Conservation (phyloP, 495 filamentous ascomycete species). For the Penicillium cataractarum region DNA sequence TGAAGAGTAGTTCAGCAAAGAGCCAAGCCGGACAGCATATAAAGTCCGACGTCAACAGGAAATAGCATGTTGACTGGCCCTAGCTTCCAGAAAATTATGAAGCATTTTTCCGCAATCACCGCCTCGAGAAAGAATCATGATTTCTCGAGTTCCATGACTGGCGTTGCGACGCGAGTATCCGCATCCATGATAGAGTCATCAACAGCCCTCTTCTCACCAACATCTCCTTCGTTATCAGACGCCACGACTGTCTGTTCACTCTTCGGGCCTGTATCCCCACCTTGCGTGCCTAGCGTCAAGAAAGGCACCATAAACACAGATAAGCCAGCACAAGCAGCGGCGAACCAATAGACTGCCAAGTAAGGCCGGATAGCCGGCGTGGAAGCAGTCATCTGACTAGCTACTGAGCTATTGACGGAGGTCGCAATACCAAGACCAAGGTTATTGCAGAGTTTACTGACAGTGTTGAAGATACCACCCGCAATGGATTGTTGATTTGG, state of each 20-base stretch:
- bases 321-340: slow-evolving; percentile 31
- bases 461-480: slow-evolving; percentile 44
- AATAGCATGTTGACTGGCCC: too few relatives aligned
- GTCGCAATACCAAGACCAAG: slow-evolving; percentile 39
- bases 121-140: neutral
- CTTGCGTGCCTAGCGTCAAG: slow-evolving; percentile 37
- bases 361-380: slow-evolving; percentile 32
- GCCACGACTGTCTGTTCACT: neutral
- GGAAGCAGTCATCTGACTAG: slow-evolving; percentile 21
- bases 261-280: slow-evolving; percentile 17
- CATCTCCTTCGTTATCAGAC: slow-evolving; percentile 1
- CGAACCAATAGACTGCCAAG: slow-evolving; percentile 36
- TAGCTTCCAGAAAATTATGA: too few relatives aligned
- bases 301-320: slow-evolving; percentile 38
- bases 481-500: slow-evolving; percentile 40
- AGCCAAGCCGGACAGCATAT: too few relatives aligned
- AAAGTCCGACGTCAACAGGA: too few relatives aligned
- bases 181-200: neutral
- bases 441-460: slow-evolving; percentile 39
- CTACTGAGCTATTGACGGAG: slow-evolving; percentile 29
- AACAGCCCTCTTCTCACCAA: neutral
- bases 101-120: too few relatives aligned
- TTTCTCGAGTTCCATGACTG: slow-evolving; percentile 2
- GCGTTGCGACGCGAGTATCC: slow-evolving; percentile 7
- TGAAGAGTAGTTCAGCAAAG: too few relatives aligned